phyloP scores from a whole-genome alignment of 2,329 filamentous ascomycete genomes.

The Neurospora crassa region DNA sequence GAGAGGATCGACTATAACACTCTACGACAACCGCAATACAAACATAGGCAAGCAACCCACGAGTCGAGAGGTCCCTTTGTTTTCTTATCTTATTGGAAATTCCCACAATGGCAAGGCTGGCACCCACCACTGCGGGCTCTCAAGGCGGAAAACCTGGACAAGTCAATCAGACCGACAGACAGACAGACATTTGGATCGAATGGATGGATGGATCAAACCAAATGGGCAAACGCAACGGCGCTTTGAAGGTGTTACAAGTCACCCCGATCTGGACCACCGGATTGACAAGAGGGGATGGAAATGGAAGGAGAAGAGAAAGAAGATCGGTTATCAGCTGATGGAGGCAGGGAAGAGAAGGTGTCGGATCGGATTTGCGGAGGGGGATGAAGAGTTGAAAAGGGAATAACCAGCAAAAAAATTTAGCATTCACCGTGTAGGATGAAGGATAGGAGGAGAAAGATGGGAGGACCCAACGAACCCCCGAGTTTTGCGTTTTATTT shows the following conservation, averaged over 20 bases:
- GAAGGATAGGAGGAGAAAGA: neutral
- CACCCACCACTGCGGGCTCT: neutral
- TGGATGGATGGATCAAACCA: neutral
- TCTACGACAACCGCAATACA: neutral
- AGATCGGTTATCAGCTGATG: neutral
- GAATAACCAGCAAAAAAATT: neutral
- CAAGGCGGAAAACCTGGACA: neutral
- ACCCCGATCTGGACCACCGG: neutral
- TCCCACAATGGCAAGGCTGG: neutral
- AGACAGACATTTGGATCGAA: neutral
- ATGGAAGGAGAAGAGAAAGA: neutral
- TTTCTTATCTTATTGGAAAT: neutral
- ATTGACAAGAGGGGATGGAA: neutral
- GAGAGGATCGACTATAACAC: neutral
- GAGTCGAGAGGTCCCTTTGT: neutral
- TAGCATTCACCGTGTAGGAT: neutral
- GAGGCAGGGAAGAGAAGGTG: neutral
- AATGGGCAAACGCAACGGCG: neutral
- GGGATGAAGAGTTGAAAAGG: neutral
- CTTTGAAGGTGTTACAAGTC: neutral
- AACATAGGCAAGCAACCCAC: neutral
- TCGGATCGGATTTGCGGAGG: neutral
- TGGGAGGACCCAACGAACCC: neutral
- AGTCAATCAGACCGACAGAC: neutral
- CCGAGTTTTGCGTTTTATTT: neutral